These are phyloP conservation scores for Dendrostoma leiphaemia DNA, from an alignment of 2,329 filamentous ascomycete species.

Conservation along the genomic window DNA sequence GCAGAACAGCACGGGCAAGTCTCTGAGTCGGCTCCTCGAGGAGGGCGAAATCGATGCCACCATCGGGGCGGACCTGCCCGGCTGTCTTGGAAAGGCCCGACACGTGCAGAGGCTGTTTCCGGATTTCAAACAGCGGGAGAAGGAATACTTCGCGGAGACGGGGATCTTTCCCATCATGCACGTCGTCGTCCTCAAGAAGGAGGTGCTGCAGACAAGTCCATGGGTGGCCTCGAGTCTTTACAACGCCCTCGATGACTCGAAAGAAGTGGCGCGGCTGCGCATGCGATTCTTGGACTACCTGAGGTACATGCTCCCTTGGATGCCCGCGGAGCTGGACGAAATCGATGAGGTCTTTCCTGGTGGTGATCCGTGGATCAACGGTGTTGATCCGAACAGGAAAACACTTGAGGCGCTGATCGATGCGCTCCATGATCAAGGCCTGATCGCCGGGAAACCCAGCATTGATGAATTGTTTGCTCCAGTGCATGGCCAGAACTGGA, in stretches of 20 bases:
- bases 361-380: constrained; percentile 33
- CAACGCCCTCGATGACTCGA: constrained; percentile 31
- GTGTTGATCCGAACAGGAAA: constrained; percentile 30
- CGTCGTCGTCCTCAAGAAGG: constrained; percentile 17
- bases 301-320: constrained; percentile 35
- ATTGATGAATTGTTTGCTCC: constrained; percentile 24
- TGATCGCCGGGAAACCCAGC: constrained; percentile 27
- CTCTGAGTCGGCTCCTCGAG: constrained; percentile 30
- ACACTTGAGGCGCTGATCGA: constrained; percentile 29
- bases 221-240: constrained; percentile 30
- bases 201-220: constrained; percentile 26
- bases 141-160: constrained; percentile 26
- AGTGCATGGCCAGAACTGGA: constrained; percentile 7
- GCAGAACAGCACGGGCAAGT: constrained; percentile 27
- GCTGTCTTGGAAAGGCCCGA: constrained; percentile 27
- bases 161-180: constrained; percentile 14
- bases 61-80: constrained; percentile 31
- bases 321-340: constrained; percentile 30
- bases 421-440: constrained; percentile 29
- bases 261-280: constrained; percentile 28
- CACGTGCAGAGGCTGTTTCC: constrained; percentile 32
- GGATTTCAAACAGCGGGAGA: constrained; percentile 32
- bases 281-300: constrained; percentile 27
- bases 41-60: constrained; percentile 36
- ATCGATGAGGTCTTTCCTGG: constrained; percentile 31